Evolutionary conservation across 108 stramenopile genomes (phyloP), one percentile per base, ranked within the genome.

Genomic region (Cylindrotheca closterium): DNA sequence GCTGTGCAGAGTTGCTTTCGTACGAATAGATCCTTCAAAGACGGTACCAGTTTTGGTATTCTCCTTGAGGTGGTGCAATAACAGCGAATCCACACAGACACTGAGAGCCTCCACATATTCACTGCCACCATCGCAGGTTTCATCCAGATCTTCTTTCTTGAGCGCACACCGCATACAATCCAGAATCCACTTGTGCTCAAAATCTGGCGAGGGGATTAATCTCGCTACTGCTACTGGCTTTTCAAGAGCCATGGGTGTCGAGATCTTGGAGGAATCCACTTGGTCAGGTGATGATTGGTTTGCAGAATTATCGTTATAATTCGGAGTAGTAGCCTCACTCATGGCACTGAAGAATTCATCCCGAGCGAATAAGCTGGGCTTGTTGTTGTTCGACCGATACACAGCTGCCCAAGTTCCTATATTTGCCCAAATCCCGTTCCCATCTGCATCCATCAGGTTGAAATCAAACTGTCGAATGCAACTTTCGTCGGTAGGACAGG

Each of bases 261-360:
- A 29, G 4, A 63, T 17, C 24, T 30, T 48, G 4, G 61, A 25
- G 7, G 47, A 26, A 12, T 63, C 61, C 28, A 29, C 12, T 3
- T 15, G 26, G 3, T 27, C 26, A 51, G 28, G 4, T 30, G 51
- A 19, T 42, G n/a, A 19, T 42, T 42, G 37, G 10, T 42, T 7
- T 42, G 37, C 7, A 10, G 7, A 10, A 7, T 15, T 15, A 15
- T 7, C 7, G 37, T 7, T 10, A 42, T 15, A 15, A 42, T 7
- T 15, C 7, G 7, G 10, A 15, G 10, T 42, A 17, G 17, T 60
- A 1, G 92, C 87, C 3, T 55, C 53, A 22, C 64, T 67, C 92
- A 93, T 93, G 34, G 88, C 81, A 58, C 79, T 72, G 48, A 88
- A 81, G 62, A 93, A 93, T 47, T 86, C 77, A 70, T 93, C 92